Evolutionary conservation across 768 basidiomycete genomes (phyloP).

Genomic region (Roridomyces roridus): DNA sequence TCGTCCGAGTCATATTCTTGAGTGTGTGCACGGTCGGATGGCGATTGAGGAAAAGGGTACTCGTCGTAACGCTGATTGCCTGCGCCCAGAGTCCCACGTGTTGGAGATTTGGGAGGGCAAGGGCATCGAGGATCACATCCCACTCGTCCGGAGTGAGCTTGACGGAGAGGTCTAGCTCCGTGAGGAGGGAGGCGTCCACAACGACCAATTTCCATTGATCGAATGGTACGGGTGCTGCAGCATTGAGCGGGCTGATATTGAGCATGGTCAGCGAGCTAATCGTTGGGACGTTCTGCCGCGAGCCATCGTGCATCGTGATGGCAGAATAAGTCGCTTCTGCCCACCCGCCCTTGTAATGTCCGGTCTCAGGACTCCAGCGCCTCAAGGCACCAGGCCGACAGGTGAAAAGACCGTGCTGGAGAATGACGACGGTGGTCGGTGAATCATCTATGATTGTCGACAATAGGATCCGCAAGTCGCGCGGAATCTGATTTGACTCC

Average conservation of each 20-base stretch:
- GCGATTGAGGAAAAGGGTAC: conserved; percentile 12
- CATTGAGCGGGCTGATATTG: background rate
- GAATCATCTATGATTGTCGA: background rate
- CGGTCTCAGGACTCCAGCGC: conserved; percentile 13
- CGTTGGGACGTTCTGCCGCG: conserved; percentile 7
- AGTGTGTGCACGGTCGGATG: conserved; percentile 4
- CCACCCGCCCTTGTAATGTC: conserved; percentile 5
- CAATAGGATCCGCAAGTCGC: background rate
- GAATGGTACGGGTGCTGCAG: background rate
- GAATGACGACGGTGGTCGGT: conserved; percentile 1
- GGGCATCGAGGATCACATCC: conserved; percentile 11
- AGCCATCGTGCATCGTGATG: conserved; percentile 13
- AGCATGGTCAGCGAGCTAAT: conserved; percentile 8
- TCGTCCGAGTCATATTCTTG: conserved; percentile 7
- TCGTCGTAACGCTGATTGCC: conserved; percentile 8
- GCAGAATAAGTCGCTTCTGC: background rate
- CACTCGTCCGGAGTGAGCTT: conserved; percentile 10
- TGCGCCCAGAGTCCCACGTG: conserved; percentile 11
- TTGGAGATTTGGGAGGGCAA: conserved; percentile 9
- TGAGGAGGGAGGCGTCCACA: conserved; percentile 1
- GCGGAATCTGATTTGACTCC: background rate
- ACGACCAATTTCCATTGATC: conserved; percentile 13
- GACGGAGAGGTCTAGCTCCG: conserved; percentile 11
- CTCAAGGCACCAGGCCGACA: conserved; percentile 12
- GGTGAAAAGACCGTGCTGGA: conserved; percentile 15